Conservation (phyloP, 805 yeast genomes). For the Nakazawaea sp. region DNA sequence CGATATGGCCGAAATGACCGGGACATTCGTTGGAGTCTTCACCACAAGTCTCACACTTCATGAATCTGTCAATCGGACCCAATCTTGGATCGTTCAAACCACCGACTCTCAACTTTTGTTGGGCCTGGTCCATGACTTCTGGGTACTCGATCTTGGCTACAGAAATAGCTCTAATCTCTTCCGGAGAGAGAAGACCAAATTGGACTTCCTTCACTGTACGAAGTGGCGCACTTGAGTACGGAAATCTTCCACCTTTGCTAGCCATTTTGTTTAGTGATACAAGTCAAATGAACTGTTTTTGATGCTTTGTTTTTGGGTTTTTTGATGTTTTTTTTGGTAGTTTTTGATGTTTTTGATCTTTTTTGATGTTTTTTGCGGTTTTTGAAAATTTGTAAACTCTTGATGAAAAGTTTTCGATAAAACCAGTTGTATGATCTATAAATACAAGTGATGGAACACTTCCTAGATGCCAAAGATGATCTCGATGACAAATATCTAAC, state of each 20-base stretch:
- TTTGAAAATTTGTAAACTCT: background rate
- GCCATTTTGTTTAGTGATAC: conserved; percentile 5
- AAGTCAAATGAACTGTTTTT: background rate
- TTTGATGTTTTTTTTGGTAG: background rate
- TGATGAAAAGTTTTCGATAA: too few relatives aligned
- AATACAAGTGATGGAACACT: too few relatives aligned
- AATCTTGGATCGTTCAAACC: conserved; percentile 96
- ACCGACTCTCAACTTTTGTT: conserved; percentile 91
- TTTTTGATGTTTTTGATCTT: background rate
- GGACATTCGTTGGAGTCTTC: conserved; percentile 99
- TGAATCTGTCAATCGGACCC: conserved; percentile 95
- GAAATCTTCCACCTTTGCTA: conserved; percentile 35
- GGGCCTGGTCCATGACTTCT: conserved; percentile 98
- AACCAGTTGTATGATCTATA: too few relatives aligned
- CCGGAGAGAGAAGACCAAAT: conserved; percentile 96
- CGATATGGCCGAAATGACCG: conserved; percentile 99
- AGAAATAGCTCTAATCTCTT: conserved; percentile 93
- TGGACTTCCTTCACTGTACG: conserved; percentile 97
- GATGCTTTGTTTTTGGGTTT: background rate
- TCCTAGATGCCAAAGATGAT: too few relatives aligned
- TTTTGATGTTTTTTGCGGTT: background rate
- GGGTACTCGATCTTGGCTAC: conserved; percentile 98
- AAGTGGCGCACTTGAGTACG: conserved; percentile 97
- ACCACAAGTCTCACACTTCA: conserved; percentile 98
- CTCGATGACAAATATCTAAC: too few relatives aligned